phyloP scores from a whole-genome alignment of 1,139 yeast genomes.

The Saccharomycopsis crataegensis region DNA sequence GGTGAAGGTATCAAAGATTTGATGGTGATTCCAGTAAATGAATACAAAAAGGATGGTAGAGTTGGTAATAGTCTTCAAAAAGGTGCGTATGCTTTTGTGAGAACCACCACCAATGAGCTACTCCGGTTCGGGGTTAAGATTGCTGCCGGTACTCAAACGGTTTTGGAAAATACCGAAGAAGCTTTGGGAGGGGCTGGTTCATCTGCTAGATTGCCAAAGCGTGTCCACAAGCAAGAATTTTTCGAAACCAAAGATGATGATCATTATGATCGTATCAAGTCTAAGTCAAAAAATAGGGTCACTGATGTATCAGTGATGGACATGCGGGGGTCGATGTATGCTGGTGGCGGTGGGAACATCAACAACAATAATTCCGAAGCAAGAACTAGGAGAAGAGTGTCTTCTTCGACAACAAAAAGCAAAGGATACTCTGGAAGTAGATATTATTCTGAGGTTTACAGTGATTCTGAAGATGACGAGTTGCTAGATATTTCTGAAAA shows the following conservation, averaged over 20 bases:
- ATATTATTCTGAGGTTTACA: conserved; percentile 16
- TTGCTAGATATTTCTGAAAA: conserved; percentile 19
- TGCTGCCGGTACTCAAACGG: conserved; percentile 82
- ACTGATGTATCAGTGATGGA: conserved; percentile 1
- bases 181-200: conserved; percentile 64
- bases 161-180: conserved; percentile 75
- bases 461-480: conserved; percentile 21
- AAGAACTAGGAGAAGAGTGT: not conserved
- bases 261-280: conserved; percentile 10
- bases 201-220: conserved; percentile 30
- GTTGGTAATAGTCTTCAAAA: conserved; percentile 64
- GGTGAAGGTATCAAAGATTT: conserved; percentile 75
- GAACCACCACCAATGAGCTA: conserved; percentile 73
- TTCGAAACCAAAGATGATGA: not conserved
- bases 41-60: conserved; percentile 67
- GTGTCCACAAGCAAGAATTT: not conserved
- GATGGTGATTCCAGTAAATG: conserved; percentile 65
- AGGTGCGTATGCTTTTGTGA: conserved; percentile 72
- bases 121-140: conserved; percentile 76
- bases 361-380: not conserved
- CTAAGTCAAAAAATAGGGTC: conserved; percentile 9
- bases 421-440: not conserved
- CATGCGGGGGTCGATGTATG: conserved; percentile 1
- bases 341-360: not conserved
- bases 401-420: not conserved